Evolutionary conservation across 2,329 filamentous ascomycete genomes (phyloP).

Genomic region (Gyromitra esculenta): DNA sequence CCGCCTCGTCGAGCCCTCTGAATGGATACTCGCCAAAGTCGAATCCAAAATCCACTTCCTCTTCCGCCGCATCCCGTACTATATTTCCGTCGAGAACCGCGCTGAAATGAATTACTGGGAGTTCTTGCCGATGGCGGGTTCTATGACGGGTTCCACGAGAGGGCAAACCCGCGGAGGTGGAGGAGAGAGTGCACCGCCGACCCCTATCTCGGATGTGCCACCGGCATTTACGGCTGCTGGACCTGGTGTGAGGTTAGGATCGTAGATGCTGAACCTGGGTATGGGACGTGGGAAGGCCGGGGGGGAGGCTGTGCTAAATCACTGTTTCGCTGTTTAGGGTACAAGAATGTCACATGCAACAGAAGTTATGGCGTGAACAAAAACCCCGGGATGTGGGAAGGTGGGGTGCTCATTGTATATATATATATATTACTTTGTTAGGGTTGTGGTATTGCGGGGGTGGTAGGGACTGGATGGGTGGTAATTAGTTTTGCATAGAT

Average conservation of each 20-base stretch:
- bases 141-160: conserved; percentile 6
- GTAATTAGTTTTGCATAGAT: conserved; percentile 19
- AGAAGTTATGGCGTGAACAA: too few relatives aligned
- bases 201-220: conserved; percentile 1
- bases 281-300: neutral
- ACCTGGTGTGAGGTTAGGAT: conserved; percentile 37
- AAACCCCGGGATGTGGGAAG: too few relatives aligned
- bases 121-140: conserved; percentile 46
- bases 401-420: neutral
- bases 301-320: too few relatives aligned
- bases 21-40: conserved; percentile 85
- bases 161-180: neutral
- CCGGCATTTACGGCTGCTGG: conserved; percentile 36
- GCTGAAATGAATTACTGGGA: conserved; percentile 52
- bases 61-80: conserved; percentile 50
- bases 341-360: too few relatives aligned
- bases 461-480: neutral
- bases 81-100: conserved; percentile 51
- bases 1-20: conserved; percentile 87
- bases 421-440: conserved; percentile 24
- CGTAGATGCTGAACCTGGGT: neutral
- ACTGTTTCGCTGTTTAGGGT: too few relatives aligned
- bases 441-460: neutral
- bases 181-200: neutral
- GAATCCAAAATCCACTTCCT: conserved; percentile 84